These are phyloP conservation scores for Chimonanthus praecox DNA, from an alignment of 164 flowering plant genomes.

Conservation along the genomic window DNA sequence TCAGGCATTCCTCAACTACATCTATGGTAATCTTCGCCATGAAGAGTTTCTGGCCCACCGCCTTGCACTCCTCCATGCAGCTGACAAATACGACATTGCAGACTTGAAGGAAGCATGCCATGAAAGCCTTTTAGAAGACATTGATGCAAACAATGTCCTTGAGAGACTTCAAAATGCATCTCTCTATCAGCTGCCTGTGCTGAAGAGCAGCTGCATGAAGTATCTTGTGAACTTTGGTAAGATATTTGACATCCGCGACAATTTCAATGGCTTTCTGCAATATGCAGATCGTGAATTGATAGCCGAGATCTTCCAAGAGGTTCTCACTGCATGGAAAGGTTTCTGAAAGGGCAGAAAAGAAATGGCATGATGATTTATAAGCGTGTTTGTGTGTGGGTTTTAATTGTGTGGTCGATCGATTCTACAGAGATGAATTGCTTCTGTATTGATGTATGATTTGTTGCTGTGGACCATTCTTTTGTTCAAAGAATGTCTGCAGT, in stretches of 20 bases:
- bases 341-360: constrained; percentile 37
- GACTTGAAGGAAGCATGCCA: constrained; percentile 89
- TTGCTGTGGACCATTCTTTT: too few relatives aligned
- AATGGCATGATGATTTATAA: too few relatives aligned
- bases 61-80: constrained; percentile 73
- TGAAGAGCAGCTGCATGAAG: constrained; percentile 71
- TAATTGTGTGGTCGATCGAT: too few relatives aligned
- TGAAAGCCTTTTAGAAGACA: constrained; percentile 82
- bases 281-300: constrained; percentile 75
- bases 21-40: constrained; percentile 63
- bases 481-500: too few relatives aligned
- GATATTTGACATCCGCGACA: constrained; percentile 77
- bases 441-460: too few relatives aligned
- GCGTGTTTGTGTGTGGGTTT: too few relatives aligned
- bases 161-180: constrained; percentile 79
- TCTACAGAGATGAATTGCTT: too few relatives aligned
- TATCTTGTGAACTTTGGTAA: constrained; percentile 90
- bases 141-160: constrained; percentile 75
- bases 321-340: constrained; percentile 85
- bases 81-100: constrained; percentile 79
- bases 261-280: constrained; percentile 62
- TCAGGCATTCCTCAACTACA: constrained; percentile 64
- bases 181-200: constrained; percentile 62
- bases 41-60: constrained; percentile 70
- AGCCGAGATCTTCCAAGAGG: constrained; percentile 72